Percentiles rank a stretch among this genome's conserved stretches.
Conservation (phyloP, 805 yeast genomes). For the Yamadazyma philogaea region DNA sequence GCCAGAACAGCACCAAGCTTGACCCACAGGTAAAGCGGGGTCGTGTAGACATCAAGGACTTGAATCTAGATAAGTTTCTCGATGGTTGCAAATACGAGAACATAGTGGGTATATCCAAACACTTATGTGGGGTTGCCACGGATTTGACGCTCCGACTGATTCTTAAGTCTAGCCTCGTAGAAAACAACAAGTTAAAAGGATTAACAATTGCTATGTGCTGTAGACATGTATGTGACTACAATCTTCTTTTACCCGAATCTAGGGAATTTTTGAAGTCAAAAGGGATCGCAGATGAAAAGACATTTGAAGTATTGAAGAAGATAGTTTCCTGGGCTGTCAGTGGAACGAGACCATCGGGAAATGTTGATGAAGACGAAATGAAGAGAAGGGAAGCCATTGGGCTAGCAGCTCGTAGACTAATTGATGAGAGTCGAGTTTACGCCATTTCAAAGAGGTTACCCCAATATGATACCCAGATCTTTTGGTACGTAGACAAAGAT, state of each 20-base stretch:
- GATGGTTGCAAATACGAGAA: constrained; percentile 13
- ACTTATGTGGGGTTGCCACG: constrained; percentile 91
- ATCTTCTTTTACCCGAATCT: constrained; percentile 51
- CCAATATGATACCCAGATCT: constrained; percentile 47
- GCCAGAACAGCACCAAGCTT: background rate
- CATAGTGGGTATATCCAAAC: constrained; percentile 75
- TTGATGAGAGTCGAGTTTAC: constrained; percentile 67
- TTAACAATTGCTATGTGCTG: constrained; percentile 89
- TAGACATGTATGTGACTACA: constrained; percentile 73
- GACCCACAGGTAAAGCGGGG: constrained; percentile 45
- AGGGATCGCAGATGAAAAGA: constrained; percentile 30
- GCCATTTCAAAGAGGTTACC: constrained; percentile 37
- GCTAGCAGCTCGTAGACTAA: constrained; percentile 60
- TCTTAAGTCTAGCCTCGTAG: constrained; percentile 26
- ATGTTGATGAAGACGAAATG: constrained; percentile 13
- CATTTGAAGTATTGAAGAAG: constrained; percentile 52
- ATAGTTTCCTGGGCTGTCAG: constrained; percentile 89
- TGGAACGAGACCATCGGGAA: constrained; percentile 38
- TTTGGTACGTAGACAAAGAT: constrained; percentile 54
- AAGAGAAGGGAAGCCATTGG: constrained; percentile 61
- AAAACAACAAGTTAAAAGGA: constrained; percentile 40
- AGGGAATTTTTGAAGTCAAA: constrained; percentile 32
- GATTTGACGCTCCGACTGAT: constrained; percentile 76
- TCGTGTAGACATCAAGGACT: constrained; percentile 78
- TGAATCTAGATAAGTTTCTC: constrained; percentile 46